Conservation (phyloP, 2,329 filamentous ascomycete genomes). For the Neopestalotiopsis clavispora region DNA sequence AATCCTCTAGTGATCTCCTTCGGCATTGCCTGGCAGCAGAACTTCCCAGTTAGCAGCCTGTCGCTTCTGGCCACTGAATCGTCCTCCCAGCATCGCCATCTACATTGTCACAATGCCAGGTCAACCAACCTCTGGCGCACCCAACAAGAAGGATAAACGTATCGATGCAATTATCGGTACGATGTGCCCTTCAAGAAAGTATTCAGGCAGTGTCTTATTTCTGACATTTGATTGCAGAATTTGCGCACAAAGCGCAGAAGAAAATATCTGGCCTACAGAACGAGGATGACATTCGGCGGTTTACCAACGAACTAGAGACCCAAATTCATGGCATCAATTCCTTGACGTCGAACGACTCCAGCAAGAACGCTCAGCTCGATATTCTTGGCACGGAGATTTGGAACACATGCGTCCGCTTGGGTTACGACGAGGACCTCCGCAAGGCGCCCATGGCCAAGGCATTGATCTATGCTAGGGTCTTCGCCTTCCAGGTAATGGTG, state of each 20-base stretch:
- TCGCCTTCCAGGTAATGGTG: conserved; percentile 73
- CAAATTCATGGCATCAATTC: conserved; percentile 39
- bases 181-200: not conserved
- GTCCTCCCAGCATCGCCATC: not conserved
- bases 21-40: not conserved
- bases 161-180: conserved; percentile 15
- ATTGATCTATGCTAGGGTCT: conserved; percentile 47
- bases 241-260: conserved; percentile 32
- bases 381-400: conserved; percentile 62
- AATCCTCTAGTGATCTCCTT: too few species aligned
- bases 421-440: conserved; percentile 37
- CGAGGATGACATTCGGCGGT: conserved; percentile 33
- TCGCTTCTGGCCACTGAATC: not conserved
- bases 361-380: conserved; percentile 56
- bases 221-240: conserved; percentile 22
- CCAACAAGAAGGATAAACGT: conserved; percentile 16
- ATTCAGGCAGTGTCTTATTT: not conserved
- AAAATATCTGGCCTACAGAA: conserved; percentile 32
- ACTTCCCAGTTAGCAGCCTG: not conserved
- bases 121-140: not conserved
- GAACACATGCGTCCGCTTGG: conserved; percentile 67
- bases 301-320: conserved; percentile 47
- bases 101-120: not conserved
- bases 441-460: conserved; percentile 32
- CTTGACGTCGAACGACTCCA: conserved; percentile 35